Percentiles rank a stretch among this genome's conserved stretches.
Conservation (phyloP, 1,139 yeast genomes). For the Debaryomyces fabryi region DNA sequence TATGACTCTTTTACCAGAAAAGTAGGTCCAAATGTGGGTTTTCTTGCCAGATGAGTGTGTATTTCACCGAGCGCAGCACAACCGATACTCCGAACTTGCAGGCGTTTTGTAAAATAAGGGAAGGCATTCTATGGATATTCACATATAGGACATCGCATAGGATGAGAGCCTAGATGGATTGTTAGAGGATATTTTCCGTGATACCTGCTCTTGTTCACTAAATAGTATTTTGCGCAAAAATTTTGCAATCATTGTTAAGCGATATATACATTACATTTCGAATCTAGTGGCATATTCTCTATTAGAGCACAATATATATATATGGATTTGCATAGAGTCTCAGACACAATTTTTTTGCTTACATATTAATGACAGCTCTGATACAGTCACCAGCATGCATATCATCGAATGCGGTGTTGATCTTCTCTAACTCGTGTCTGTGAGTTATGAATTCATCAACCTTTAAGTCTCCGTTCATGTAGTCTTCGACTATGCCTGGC, state of each 20-base stretch:
- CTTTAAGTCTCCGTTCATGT: slow-evolving; percentile 78
- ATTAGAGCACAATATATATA: not conserved
- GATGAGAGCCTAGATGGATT: not conserved
- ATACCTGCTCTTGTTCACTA: not conserved
- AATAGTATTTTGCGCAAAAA: not conserved
- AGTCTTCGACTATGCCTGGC: slow-evolving; percentile 87
- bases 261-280: not conserved
- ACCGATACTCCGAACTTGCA: not conserved
- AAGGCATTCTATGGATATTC: not conserved
- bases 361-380: slow-evolving; percentile 78
- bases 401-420: slow-evolving; percentile 90
- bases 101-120: not conserved
- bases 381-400: slow-evolving; percentile 94
- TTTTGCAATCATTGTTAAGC: not conserved
- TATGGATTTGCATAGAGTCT: not conserved
- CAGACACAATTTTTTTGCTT: slow-evolving; percentile 11
- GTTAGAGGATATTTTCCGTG: not conserved
- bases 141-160: not conserved
- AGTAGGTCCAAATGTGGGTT: not conserved
- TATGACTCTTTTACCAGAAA: not conserved
- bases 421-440: slow-evolving; percentile 73
- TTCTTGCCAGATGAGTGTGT: not conserved
- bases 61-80: not conserved
- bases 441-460: slow-evolving; percentile 96
- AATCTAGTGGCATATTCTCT: not conserved